phyloP scores from a whole-genome alignment of 2,329 filamentous ascomycete genomes.

The Tricladium varicosporioides region DNA sequence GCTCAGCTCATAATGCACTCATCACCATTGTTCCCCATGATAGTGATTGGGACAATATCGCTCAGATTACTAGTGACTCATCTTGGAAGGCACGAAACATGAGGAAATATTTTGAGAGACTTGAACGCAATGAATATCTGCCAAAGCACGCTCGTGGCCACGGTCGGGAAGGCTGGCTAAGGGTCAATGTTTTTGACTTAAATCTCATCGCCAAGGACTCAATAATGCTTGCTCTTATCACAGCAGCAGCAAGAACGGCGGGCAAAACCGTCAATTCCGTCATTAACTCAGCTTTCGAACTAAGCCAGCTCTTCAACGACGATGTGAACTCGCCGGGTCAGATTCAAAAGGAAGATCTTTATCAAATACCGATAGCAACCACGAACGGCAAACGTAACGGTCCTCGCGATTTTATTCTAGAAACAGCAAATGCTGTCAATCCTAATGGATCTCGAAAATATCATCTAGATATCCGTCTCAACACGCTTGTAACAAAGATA shows the following conservation, averaged over 20 bases:
- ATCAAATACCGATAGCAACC: constrained; percentile 25
- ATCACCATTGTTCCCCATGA: constrained; percentile 23
- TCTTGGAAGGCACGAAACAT: constrained; percentile 26
- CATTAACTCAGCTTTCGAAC: constrained; percentile 3
- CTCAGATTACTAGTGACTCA: constrained; percentile 23
- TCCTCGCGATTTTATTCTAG: constrained; percentile 28
- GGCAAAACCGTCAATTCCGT: constrained; percentile 11
- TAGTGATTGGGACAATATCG: constrained; percentile 25
- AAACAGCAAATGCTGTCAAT: constrained; percentile 18
- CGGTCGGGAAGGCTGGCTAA: constrained; percentile 30
- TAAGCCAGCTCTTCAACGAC: constrained; percentile 9
- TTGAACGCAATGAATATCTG: constrained; percentile 17
- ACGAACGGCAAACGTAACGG: constrained; percentile 19
- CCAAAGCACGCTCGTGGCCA: constrained; percentile 12
- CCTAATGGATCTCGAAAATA: constrained; percentile 19
- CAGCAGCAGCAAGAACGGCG: constrained; percentile 13
- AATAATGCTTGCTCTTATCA: constrained; percentile 14
- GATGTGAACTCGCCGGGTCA: constrained; percentile 23
- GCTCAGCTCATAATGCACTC: constrained; percentile 27
- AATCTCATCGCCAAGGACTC: constrained; percentile 16
- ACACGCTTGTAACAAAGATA: constrained; percentile 40
- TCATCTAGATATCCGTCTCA: constrained; percentile 19
- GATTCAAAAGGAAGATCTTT: constrained; percentile 18
- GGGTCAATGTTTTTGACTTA: constrained; percentile 7
- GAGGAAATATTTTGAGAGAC: constrained; percentile 22